Evolutionary conservation across 179 eudicot species (phyloP), one percentile per base, ranked within the genome.

Genomic region (Heliamphora pulchella): DNA sequence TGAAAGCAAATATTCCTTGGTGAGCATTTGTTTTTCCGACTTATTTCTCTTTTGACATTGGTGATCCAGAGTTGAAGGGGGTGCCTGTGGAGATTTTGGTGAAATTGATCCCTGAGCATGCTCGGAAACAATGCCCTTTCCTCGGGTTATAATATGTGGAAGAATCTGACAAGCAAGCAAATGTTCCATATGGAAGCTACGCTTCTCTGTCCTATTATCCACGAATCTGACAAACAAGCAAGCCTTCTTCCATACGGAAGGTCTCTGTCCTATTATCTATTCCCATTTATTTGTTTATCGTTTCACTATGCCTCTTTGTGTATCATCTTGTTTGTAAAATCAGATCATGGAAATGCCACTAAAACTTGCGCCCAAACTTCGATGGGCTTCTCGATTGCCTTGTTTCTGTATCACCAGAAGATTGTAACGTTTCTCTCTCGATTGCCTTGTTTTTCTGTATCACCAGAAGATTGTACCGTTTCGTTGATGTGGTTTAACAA

Each of bases 71-170:
- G 81, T 70, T 89, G 84, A 89, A 89, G 79, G 86, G 85, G 44
- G 89, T 87, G 43, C 87, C 86, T 0, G 82, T 76, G 48, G 91
- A 89, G 79, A 78, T 80, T 47, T 47, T 87, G 80, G 82, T 72
- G 73, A 89, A 83, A 74, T 79, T 89, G 87, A 79, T 89, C 47
- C 90, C 91, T 0, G 91, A 87, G 80, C 91, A 89, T 82, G 87
- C 91, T 7, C 74, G 89, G 48, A 89, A 87, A 79, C 91, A 89
- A 58, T 87, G 88, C 54, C 81, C 89, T 31, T 83, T 78, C 59
- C 83, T 88, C 9, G 86, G 86, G 39, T 76, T 84, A n/a, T 86
- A 68, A 83, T 46, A 8, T 13, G 18, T 18, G 18, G 68, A 76
- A 75, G 79, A 76, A 44, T 43, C 2, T 64, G 59, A 9, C 31